Percentiles rank a stretch among this genome's conserved stretches.
Evolutionary conservation across 2,329 filamentous ascomycete species (phyloP).

Genomic region (Verticillium isaacii): DNA sequence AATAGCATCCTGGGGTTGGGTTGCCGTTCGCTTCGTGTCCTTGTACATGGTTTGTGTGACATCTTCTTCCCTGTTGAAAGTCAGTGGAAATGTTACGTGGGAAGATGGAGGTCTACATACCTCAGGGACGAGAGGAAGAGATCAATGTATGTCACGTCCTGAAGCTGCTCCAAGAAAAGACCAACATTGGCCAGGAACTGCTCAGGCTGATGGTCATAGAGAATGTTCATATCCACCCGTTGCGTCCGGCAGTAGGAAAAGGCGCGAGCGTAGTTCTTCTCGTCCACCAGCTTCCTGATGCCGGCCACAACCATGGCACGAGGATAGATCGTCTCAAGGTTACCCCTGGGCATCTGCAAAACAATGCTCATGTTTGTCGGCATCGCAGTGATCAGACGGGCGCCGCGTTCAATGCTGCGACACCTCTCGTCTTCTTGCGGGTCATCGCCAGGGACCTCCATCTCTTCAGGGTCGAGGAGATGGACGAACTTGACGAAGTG

Average conservation of each 20-base stretch:
- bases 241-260: conserved; percentile 88
- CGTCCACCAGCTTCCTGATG: conserved; percentile 75
- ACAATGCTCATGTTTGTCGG: conserved; percentile 82
- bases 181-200: conserved; percentile 76
- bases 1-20: not conserved
- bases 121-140: conserved; percentile 83
- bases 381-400: conserved; percentile 80
- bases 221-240: conserved; percentile 94
- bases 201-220: conserved; percentile 86
- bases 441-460: conserved; percentile 76
- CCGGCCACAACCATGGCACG: conserved; percentile 88
- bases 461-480: conserved; percentile 62
- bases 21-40: conserved; percentile 60
- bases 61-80: conserved; percentile 66
- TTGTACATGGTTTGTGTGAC: conserved; percentile 92
- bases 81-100: conserved; percentile 15
- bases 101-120: conserved; percentile 37
- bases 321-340: conserved; percentile 91
- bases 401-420: conserved; percentile 85
- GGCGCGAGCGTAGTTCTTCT: conserved; percentile 75
- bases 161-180: conserved; percentile 78
- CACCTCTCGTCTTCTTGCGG: conserved; percentile 91
- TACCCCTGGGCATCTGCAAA: conserved; percentile 92
- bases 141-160: conserved; percentile 78
- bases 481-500: conserved; percentile 95